Evolutionary conservation across 2,329 filamentous ascomycete genomes (phyloP).

Genomic region (Venturia effusa): DNA sequence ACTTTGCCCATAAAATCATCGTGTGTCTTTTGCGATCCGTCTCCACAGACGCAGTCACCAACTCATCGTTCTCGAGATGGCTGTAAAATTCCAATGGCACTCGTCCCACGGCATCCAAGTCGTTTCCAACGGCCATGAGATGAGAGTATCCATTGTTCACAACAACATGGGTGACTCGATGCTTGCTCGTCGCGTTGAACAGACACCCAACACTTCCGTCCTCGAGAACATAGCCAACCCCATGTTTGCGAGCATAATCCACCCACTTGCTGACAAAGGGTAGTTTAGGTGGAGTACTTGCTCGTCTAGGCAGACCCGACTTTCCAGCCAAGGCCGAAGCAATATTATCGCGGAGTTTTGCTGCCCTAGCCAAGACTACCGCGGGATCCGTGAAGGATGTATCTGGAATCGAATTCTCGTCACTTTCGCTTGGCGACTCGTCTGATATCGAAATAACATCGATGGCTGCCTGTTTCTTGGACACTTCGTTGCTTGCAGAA

Average conservation of each 20-base stretch:
- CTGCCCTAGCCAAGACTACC: slow-evolving; percentile 33
- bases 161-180: slow-evolving; percentile 60
- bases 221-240: slow-evolving; percentile 72
- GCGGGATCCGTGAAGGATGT: slow-evolving; percentile 30
- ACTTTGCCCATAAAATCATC: slow-evolving; percentile 54
- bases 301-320: slow-evolving; percentile 20
- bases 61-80: neutral
- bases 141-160: slow-evolving; percentile 62
- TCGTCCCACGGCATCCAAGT: slow-evolving; percentile 23
- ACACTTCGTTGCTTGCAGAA: neutral
- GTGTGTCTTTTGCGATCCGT: slow-evolving; percentile 46
- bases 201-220: slow-evolving; percentile 69
- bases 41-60: slow-evolving; percentile 56
- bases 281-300: slow-evolving; percentile 41
- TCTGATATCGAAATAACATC: slow-evolving; percentile 17
- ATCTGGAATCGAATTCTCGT: slow-evolving; percentile 16
- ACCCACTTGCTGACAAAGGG: slow-evolving; percentile 67
- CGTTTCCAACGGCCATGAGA: slow-evolving; percentile 48
- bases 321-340: slow-evolving; percentile 31
- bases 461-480: slow-evolving; percentile 2
- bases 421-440: slow-evolving; percentile 19
- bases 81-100: slow-evolving; percentile 54
- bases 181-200: slow-evolving; percentile 33
- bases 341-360: slow-evolving; percentile 36
- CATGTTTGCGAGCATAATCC: slow-evolving; percentile 80